Evolutionary conservation across 352 stramenopile species (phyloP).

Genomic region (Phytopythium ostracodes): DNA sequence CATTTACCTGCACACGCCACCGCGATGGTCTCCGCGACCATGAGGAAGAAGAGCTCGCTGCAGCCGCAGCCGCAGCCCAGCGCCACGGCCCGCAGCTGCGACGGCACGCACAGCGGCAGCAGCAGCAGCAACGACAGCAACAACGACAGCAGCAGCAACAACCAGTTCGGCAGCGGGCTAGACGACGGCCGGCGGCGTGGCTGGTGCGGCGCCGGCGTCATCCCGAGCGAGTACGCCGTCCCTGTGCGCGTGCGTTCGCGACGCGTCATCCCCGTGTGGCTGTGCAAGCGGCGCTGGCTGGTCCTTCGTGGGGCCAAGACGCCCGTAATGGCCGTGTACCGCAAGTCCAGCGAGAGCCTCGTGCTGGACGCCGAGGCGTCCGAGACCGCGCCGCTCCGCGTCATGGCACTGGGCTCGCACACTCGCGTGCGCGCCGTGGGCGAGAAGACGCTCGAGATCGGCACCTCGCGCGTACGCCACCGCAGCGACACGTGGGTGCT

Average conservation of each 20-base stretch:
- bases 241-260: constrained; percentile 40
- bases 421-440: constrained; percentile 36
- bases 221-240: constrained; percentile 52
- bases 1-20: background rate
- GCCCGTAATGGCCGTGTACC: constrained; percentile 48
- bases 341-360: constrained; percentile 27
- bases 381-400: constrained; percentile 26
- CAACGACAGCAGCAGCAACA: background rate
- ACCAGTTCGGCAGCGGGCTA: background rate
- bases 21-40: background rate
- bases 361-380: constrained; percentile 22
- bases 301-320: constrained; percentile 61
- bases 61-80: background rate
- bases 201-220: constrained; percentile 16
- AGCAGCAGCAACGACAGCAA: constrained; percentile 2
- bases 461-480: constrained; percentile 40
- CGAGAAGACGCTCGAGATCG: constrained; percentile 43
- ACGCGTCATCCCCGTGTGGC: constrained; percentile 50
- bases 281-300: constrained; percentile 47
- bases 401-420: constrained; percentile 49
- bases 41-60: constrained; percentile 7
- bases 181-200: background rate
- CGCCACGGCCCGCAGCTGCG: background rate
- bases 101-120: constrained; percentile 8
- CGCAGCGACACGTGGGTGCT: constrained; percentile 52